Base-by-base conservation (phyloP, 805 yeast genomes). In the Yarrowia osloensis region DNA sequence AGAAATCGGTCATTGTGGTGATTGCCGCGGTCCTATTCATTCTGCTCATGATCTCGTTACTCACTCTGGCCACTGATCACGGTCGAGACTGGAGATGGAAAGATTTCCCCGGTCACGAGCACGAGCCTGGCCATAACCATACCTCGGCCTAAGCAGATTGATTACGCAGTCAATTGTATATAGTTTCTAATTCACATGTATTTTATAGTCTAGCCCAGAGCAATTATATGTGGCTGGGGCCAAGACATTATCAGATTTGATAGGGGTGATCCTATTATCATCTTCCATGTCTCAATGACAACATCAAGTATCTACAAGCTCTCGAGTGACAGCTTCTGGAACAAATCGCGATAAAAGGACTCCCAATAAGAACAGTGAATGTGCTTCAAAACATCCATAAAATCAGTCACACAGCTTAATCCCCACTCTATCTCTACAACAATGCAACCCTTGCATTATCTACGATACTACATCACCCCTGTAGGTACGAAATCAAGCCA, bases 71-170 rank as follows among this genome's bases (percentile, higher is more conserved):
- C 28, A 57, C 49, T 0, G 63, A 57, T 5, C 63, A 57, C 29
- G 63, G 63, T 19, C 26, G 63, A 19, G 49, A 57, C 29, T 57
- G 49, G 63, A 9, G 63, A 57, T 57, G 63, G 63, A 57, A 57
- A 15, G 63, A 57, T 8, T 37, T 37, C 6, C 46, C 61, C 3
- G 61, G 61, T 11, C 55, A 49, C 17, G 52, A 47, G n/a, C 52
- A 47, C 7, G 39, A 11, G n/a, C 62, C 46, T 26, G 47, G 40
- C 15, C 62, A 55, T 26, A 57, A 39, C 8, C 26, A 24, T 17
- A 55, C 61, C 26, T 17, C 28, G 22, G 35, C 7, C 4, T 47
- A 26, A 15, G 6, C 15, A 5, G 13, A 7, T 7, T 21, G 13
- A 12, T 12, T 21, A 24, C 7, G 15, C 6, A 19, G 47, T 19